Percentiles rank a stretch among this genome's conserved stretches.
Conservation (phyloP, 768 basidiomycete genomes). For the Gautieria morchelliformis region DNA sequence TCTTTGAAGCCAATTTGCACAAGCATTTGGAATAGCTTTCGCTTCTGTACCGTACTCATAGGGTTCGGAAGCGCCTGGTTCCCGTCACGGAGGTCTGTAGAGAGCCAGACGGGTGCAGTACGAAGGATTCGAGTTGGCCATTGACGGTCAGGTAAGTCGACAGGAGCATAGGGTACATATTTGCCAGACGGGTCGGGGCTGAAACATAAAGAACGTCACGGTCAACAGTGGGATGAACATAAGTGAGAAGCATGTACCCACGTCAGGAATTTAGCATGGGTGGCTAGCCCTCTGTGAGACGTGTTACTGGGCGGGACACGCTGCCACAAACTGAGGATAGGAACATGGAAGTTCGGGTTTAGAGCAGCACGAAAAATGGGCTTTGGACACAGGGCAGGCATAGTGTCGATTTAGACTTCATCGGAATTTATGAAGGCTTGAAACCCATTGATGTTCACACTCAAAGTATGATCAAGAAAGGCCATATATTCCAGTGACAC, state of each 20-base stretch:
- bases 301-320: neutral
- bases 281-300: neutral
- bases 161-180: slow-evolving; percentile 27
- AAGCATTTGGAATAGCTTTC: slow-evolving; percentile 40
- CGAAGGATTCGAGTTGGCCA: slow-evolving; percentile 31
- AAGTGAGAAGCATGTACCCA: neutral
- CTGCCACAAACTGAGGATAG: neutral
- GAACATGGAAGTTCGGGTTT: neutral
- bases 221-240: neutral
- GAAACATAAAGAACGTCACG: neutral
- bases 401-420: neutral
- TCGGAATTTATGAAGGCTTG: too few relatives aligned
- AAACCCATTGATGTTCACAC: too few relatives aligned
- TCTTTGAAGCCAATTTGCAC: slow-evolving; percentile 36
- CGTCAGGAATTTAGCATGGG: neutral
- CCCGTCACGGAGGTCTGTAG: slow-evolving; percentile 36
- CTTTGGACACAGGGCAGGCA: neutral
- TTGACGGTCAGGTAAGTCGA: slow-evolving; percentile 23
- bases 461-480: neutral
- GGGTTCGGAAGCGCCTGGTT: slow-evolving; percentile 39
- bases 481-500: neutral
- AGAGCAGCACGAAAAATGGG: neutral
- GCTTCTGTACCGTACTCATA: slow-evolving; percentile 37
- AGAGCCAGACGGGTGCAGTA: slow-evolving; percentile 35
- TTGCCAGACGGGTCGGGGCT: slow-evolving; percentile 24